These are phyloP conservation scores for Wickerhamomyces sydowiorum DNA, from an alignment of 805 yeast species.

Conservation along the genomic window DNA sequence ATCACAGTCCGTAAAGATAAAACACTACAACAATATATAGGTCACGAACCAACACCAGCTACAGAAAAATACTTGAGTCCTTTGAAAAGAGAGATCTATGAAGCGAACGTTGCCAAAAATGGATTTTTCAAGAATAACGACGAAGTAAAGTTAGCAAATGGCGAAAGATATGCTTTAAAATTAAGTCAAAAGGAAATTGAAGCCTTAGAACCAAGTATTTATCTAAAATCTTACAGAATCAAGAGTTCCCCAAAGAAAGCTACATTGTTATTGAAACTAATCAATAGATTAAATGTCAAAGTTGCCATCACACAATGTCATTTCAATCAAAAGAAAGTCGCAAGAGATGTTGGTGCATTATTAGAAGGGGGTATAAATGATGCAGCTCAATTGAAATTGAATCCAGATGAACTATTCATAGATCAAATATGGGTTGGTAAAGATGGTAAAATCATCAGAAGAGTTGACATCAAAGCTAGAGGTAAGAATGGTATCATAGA, in stretches of 20 bases:
- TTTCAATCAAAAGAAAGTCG: conserved; percentile 73
- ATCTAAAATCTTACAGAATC: conserved; percentile 71
- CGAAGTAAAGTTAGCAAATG: conserved; percentile 35
- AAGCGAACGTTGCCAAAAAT: conserved; percentile 50
- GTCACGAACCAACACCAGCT: conserved; percentile 46
- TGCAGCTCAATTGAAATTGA: conserved; percentile 53
- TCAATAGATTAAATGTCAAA: conserved; percentile 63
- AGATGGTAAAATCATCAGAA: conserved; percentile 69
- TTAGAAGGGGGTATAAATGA: conserved; percentile 68
- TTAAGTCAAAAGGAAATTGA: conserved; percentile 64
- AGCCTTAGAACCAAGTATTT: conserved; percentile 83
- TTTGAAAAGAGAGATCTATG: conserved; percentile 60
- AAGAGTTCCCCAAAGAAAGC: conserved; percentile 89
- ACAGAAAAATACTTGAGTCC: conserved; percentile 59
- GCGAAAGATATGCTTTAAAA: conserved; percentile 46
- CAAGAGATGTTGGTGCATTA: conserved; percentile 73
- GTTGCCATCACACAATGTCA: conserved; percentile 90
- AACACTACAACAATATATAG: conserved; percentile 41
- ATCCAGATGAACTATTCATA: conserved; percentile 60
- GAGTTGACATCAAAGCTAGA: conserved; percentile 82
- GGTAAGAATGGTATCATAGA: conserved; percentile 79
- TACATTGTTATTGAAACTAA: conserved; percentile 68
- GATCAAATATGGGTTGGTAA: conserved; percentile 88
- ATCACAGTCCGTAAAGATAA: conserved; percentile 29
- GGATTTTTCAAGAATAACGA: conserved; percentile 64